Conservation (phyloP, 352 stramenopile species). For the Globisporangium spiculum region DNA sequence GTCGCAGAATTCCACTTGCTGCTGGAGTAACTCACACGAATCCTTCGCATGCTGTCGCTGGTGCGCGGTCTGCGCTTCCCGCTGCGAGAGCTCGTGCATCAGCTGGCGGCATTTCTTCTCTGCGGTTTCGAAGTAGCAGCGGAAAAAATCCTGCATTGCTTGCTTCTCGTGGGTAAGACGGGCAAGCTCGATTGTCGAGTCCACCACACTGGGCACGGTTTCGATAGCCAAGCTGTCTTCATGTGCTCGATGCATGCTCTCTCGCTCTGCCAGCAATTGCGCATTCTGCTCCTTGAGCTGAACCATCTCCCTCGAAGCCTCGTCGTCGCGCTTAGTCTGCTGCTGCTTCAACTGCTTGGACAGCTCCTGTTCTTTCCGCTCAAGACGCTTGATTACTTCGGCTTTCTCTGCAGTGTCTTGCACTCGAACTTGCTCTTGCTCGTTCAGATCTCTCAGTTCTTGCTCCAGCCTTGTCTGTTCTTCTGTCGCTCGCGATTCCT, state of each 20-base stretch:
- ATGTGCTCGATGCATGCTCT: neutral
- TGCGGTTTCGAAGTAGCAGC: constrained; percentile 37
- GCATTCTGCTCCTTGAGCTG: constrained; percentile 8
- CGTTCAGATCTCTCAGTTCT: constrained; percentile 19
- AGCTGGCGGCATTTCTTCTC: constrained; percentile 50
- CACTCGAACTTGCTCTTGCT: constrained; percentile 15
- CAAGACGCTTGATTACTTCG: constrained; percentile 11
- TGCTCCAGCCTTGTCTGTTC: constrained; percentile 26
- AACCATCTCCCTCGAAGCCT: neutral
- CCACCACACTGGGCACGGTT: neutral
- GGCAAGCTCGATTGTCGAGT: constrained; percentile 13
- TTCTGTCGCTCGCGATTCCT: neutral
- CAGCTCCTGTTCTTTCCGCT: neutral
- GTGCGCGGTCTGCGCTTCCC: constrained; percentile 23
- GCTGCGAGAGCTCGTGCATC: constrained; percentile 25
- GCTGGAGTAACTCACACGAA: constrained; percentile 1
- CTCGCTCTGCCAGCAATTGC: constrained; percentile 1
- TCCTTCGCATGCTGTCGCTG: constrained; percentile 4
- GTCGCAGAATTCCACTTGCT: neutral
- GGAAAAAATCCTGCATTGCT: constrained; percentile 43
- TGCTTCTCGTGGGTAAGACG: constrained; percentile 40
- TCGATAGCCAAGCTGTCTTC: neutral
- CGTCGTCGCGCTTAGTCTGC: neutral
- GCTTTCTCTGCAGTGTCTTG: constrained; percentile 10
- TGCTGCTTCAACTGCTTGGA: constrained; percentile 7